phyloP scores from a whole-genome alignment of 495 filamentous ascomycete species.

The Aspergillus mulundensis region DNA sequence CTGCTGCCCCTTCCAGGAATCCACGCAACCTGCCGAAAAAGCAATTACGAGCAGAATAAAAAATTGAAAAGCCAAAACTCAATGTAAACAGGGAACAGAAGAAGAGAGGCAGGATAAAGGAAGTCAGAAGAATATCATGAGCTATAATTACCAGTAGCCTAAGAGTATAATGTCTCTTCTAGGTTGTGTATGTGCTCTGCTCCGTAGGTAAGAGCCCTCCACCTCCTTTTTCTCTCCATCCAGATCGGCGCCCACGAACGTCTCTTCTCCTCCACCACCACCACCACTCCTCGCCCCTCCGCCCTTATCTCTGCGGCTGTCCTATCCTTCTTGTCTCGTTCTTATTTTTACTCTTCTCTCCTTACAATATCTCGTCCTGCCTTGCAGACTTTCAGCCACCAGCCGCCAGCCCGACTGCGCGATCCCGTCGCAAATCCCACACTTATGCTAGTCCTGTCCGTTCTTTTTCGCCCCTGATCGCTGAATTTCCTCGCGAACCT shows the following conservation, averaged over 20 bases:
- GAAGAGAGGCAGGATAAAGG: slow-evolving; percentile 6
- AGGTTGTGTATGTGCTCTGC: background rate
- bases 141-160: background rate
- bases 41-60: slow-evolving; percentile 8
- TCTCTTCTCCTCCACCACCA: background rate
- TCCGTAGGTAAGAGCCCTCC: background rate
- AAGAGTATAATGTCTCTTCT: no score
- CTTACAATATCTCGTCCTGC: slow-evolving; percentile 2
- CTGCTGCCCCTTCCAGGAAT: slow-evolving; percentile 23
- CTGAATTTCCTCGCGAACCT: slow-evolving; percentile 7
- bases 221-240: slow-evolving; percentile 4
- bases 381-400: slow-evolving; percentile 6
- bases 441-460: slow-evolving; percentile 18
- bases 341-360: slow-evolving; percentile 7
- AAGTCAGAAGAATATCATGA: slow-evolving; percentile 1
- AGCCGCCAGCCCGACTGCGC: slow-evolving; percentile 9
- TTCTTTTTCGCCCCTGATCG: slow-evolving; percentile 18
- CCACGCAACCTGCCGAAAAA: slow-evolving; percentile 32
- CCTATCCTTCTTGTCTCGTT: background rate
- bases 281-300: background rate
- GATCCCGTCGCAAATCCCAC: slow-evolving; percentile 19
- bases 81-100: slow-evolving; percentile 12
- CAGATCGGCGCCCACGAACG: slow-evolving; percentile 3
- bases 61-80: slow-evolving; percentile 15
- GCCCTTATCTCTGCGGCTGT: slow-evolving; percentile 1